Percentiles rank a stretch among this genome's conserved stretches.
Evolutionary conservation across 2,329 filamentous ascomycete genomes (phyloP).

Genomic region (Hirsutella rhossiliensis): DNA sequence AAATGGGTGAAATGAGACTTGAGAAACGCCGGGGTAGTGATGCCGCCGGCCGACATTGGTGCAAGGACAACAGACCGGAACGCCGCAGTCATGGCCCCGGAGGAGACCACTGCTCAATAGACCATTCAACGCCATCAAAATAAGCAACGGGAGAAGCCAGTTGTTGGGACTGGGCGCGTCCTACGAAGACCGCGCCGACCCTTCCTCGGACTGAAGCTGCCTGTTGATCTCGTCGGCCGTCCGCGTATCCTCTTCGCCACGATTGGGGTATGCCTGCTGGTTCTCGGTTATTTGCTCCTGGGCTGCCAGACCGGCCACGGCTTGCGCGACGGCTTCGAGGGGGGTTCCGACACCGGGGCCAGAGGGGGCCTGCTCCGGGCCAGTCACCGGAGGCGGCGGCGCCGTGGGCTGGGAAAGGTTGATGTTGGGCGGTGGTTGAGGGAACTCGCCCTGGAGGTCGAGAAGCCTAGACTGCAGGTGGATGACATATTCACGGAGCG

Average conservation of each 20-base stretch:
- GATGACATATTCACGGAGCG: slow-evolving; percentile 84
- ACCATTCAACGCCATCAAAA: slow-evolving; percentile 3
- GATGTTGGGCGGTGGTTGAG: slow-evolving; percentile 70
- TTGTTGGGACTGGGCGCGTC: slow-evolving; percentile 4
- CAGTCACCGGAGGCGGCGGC: slow-evolving; percentile 11
- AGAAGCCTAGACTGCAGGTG: slow-evolving; percentile 78
- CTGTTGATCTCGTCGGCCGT: slow-evolving; percentile 42
- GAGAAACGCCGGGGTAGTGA: neutral
- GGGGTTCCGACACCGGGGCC: slow-evolving; percentile 22
- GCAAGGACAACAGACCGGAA: neutral
- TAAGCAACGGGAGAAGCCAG: slow-evolving; percentile 1
- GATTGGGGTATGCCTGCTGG: slow-evolving; percentile 19
- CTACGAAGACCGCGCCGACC: slow-evolving; percentile 8
- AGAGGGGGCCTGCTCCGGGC: slow-evolving; percentile 12
- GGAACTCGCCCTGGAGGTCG: slow-evolving; percentile 72
- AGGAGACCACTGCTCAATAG: neutral
- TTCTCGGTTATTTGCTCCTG: slow-evolving; percentile 27
- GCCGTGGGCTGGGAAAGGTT: slow-evolving; percentile 38
- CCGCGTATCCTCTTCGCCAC: slow-evolving; percentile 28
- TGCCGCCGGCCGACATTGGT: neutral
- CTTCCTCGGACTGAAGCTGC: slow-evolving; percentile 33
- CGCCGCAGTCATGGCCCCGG: neutral
- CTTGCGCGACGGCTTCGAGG: slow-evolving; percentile 38
- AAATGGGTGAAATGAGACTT: neutral
- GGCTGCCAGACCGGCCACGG: slow-evolving; percentile 29